phyloP scores from a whole-genome alignment of 164 flowering plant genomes.

The Tetracentron sinense region DNA sequence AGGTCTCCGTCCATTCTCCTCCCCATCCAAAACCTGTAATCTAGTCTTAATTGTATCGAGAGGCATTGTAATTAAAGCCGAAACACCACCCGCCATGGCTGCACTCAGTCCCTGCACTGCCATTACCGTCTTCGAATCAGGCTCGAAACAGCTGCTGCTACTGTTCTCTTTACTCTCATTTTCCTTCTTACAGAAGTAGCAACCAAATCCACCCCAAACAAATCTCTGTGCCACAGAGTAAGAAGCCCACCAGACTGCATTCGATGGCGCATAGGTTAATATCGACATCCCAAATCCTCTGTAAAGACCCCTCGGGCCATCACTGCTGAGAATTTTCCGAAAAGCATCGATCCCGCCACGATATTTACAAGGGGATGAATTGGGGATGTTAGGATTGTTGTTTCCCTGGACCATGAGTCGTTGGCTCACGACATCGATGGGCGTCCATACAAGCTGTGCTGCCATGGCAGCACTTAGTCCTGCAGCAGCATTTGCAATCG shows the following conservation, averaged over 20 bases:
- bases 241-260: slow-evolving; percentile 94
- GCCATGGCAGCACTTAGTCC: slow-evolving; percentile 78
- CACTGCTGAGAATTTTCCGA: slow-evolving; percentile 44
- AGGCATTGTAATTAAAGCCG: slow-evolving; percentile 60
- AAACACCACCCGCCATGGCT: slow-evolving; percentile 52
- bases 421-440: slow-evolving; percentile 82
- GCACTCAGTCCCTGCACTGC: slow-evolving; percentile 60
- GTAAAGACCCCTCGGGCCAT: slow-evolving; percentile 67
- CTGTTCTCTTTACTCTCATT: slow-evolving; percentile 7
- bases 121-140: slow-evolving; percentile 38
- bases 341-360: slow-evolving; percentile 70
- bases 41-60: slow-evolving; percentile 73
- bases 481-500: slow-evolving; percentile 78
- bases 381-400: not conserved
- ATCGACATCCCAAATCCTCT: slow-evolving; percentile 86
- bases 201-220: slow-evolving; percentile 55
- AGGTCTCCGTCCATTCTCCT: slow-evolving; percentile 39
- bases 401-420: slow-evolving; percentile 77
- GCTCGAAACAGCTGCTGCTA: slow-evolving; percentile 14
- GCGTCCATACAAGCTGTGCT: slow-evolving; percentile 88
- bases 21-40: slow-evolving; percentile 75
- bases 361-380: slow-evolving; percentile 25
- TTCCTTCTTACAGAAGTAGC: slow-evolving; percentile 31
- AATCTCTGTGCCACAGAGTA: slow-evolving; percentile 62
- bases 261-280: slow-evolving; percentile 80